Base-by-base conservation (phyloP, 192 early-diverging fungal species). In the Coemansia sp. region DNA sequence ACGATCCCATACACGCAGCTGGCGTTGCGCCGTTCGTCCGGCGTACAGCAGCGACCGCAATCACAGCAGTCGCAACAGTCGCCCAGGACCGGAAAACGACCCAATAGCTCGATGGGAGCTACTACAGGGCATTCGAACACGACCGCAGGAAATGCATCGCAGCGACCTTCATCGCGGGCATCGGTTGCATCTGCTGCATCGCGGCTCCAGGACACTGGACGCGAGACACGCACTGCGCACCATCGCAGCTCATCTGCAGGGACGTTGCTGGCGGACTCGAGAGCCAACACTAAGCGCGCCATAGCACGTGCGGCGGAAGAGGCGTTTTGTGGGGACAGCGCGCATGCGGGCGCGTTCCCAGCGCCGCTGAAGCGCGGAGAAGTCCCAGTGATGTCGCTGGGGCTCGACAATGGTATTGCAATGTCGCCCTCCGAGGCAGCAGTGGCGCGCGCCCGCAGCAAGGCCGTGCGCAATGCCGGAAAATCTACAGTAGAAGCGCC, bases 211-310 rank as follows among this genome's bases (percentile, higher is more conserved):
- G 67, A 33, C 30, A 54, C 64, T 4, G 57, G 53, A 9, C 67
- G 62, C 39, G 51, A 51, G 20, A 30, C 70, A 1, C 70, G 65
- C 63, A 24, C 66, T 6, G 24, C 57, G n/a, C 73, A 75, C 54
- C 61, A 51, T 17, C 78, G 78, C 60, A 81, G 78, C 73, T 81
- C 78, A 21, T 81, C 78, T 21, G 64, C 73, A 8, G 78, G 70
- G 17, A 69, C 78, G 6, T 66, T 73, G 25, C 63, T 75, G 30
- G 55, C 72, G 1, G 64, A 69, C 6, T 63, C 61, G 6, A 61
- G 66, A 20, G 56, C 69, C 57, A 71, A 71, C 58, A 60, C 54
- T 20, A 62, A 57, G 30, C 65, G 69, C 3, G 65, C 64, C 17
- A 64, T 75, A 25, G 73, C 78, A 20, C 69, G 53, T 22, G 63